A percentile compares a stretch with the other conserved stretches of the same genome.
phyloP scores from a whole-genome alignment of 305 asterid species.

The Solanum aculeatissimum region DNA sequence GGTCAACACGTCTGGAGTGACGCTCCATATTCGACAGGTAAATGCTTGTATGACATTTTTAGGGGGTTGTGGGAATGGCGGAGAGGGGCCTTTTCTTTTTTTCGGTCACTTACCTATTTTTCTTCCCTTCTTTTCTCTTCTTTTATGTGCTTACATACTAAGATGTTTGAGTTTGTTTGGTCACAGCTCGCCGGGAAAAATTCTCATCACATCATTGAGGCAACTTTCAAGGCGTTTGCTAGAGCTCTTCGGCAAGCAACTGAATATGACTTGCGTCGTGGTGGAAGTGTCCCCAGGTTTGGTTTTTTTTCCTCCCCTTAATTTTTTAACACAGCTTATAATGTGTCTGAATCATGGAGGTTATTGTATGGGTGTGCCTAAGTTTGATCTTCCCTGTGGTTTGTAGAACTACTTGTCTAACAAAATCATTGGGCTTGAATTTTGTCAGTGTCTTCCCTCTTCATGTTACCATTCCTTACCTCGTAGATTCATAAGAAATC shows the following conservation, averaged over 20 bases:
- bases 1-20: constrained; percentile 96
- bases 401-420: not conserved
- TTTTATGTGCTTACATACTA: not conserved
- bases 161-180: constrained; percentile 6
- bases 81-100: not conserved
- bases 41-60: not conserved
- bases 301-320: not conserved
- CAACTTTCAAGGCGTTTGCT: constrained; percentile 96
- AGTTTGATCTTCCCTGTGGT: not conserved
- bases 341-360: not conserved
- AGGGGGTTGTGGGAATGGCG: not conserved
- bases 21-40: constrained; percentile 92
- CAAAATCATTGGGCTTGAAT: not conserved
- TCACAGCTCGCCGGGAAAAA: constrained; percentile 77
- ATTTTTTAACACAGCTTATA: not conserved
- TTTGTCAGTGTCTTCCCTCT: not conserved
- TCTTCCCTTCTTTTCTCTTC: not conserved
- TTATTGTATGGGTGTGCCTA: not conserved
- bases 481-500: not conserved
- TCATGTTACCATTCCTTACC: not conserved
- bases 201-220: constrained; percentile 96
- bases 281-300: constrained; percentile 73
- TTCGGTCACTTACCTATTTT: not conserved
- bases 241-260: constrained; percentile 98
- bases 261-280: constrained; percentile 74